Base-by-base conservation (phyloP, 495 filamentous ascomycete genomes). In the Penicillium cataractarum region DNA sequence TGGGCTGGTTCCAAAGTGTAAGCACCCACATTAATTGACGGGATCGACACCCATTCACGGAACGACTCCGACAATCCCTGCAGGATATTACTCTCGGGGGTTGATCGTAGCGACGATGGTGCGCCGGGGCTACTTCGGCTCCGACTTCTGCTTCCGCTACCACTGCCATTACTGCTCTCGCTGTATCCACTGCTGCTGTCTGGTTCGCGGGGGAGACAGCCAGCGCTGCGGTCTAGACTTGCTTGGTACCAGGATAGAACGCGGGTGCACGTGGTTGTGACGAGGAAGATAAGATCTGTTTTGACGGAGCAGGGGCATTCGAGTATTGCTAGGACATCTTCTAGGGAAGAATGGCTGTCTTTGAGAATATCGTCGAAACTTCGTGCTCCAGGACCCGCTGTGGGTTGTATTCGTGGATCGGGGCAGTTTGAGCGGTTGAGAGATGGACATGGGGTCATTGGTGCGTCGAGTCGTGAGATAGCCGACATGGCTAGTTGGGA, bases 281-380 rank as follows among this genome's bases (percentile, higher is more conserved):
- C 27, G 22, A 57, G 55, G 35, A 57, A 57, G 21, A 57, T 29
- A n/a, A 57, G 55, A 31, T 57, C 55, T 13, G 42, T 57, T 26
- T 57, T 57, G 21, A 27, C 27, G 22, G 55, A 27, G 55, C 55
- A 57, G n/a, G 55, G 55, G 42, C 55, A 57, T 39, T 40, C 55
- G 21, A 57, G 35, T 22, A 57, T 57, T 44, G 55, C 42, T 29
- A 57, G 55, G 26, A 57, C 33, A 13, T 57, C 55, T 46, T 57
- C 55, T 26, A 57, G 55, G 22, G 55, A 57, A 17, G 27, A 57
- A 44, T 57, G 55, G 22, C 55, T 57, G 55, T 57, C 55, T 29
- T 44, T 57, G 55, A 57, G 55, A 22, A 57, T 57, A n/a, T 57
- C 55, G 55, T 57, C 55, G 55, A 57, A 57, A 19, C 55, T 57